Evolutionary conservation across 345 rosid species (phyloP).

Genomic region (Bruguiera parviflora): DNA sequence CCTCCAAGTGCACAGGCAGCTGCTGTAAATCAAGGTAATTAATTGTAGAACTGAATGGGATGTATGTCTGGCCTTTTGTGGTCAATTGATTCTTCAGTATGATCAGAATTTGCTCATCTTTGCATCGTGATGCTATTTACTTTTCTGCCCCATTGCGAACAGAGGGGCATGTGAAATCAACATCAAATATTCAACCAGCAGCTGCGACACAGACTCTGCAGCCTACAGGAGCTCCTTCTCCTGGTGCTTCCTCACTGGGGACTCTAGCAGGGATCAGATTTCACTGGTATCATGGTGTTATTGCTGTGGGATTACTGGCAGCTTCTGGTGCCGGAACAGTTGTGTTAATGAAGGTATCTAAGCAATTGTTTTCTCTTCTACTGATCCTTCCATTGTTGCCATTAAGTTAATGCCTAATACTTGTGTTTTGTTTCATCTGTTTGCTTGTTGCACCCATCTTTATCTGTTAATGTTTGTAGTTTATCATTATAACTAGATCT

Average conservation of each 20-base stretch:
- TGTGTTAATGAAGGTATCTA: constrained; percentile 65
- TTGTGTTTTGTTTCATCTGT: neutral
- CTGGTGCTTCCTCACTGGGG: constrained; percentile 37
- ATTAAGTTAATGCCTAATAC: constrained; percentile 8
- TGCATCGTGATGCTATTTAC: constrained; percentile 22
- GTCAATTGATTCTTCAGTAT: constrained; percentile 10
- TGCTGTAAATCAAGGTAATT: constrained; percentile 52
- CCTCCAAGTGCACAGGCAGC: constrained; percentile 65
- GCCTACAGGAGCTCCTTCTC: constrained; percentile 50
- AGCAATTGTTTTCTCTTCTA: neutral
- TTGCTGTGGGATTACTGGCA: constrained; percentile 74
- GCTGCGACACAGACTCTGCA: constrained; percentile 51
- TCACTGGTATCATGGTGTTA: constrained; percentile 84
- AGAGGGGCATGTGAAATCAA: constrained; percentile 53
- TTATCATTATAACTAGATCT: neutral
- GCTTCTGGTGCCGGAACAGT: constrained; percentile 88
- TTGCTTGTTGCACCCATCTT: constrained; percentile 6
- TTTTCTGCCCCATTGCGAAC: constrained; percentile 13
- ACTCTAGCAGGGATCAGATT: constrained; percentile 33
- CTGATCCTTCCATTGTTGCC: neutral
- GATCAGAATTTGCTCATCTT: constrained; percentile 3
- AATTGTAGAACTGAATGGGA: constrained; percentile 8
- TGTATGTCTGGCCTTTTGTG: neutral
- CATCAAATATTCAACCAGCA: constrained; percentile 54
- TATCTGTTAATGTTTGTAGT: neutral